A percentile compares a stretch with the other conserved stretches of the same genome.
Evolutionary conservation across 2,329 filamentous ascomycete species (phyloP).

Genomic region (Paecilomyces variotii): DNA sequence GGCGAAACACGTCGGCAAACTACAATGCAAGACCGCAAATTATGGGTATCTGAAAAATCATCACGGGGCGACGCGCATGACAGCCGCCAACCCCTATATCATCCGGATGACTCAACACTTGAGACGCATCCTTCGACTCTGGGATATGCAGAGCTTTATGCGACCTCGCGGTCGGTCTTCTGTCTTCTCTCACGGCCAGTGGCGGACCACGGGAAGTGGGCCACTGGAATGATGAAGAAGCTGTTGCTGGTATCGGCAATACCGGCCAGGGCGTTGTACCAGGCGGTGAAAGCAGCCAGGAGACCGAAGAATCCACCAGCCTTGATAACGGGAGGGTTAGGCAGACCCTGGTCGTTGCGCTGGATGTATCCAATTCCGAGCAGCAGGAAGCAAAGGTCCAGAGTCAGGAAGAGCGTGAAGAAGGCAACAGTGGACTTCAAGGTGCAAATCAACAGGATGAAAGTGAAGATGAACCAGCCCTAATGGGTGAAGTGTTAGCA

Average conservation of each 20-base stretch:
- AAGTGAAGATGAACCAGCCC: conserved; percentile 82
- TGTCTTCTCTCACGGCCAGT: conserved; percentile 57
- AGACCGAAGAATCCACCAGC: conserved; percentile 75
- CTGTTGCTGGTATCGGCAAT: conserved; percentile 63
- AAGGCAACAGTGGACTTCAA: conserved; percentile 70
- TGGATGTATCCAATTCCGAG: conserved; percentile 59
- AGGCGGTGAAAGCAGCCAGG: conserved; percentile 70
- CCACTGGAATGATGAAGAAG: conserved; percentile 88
- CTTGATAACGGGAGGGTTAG: conserved; percentile 50
- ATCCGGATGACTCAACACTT: background rate
- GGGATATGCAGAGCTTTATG: conserved; percentile 13
- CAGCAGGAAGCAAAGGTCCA: conserved; percentile 68
- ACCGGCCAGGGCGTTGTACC: conserved; percentile 81
- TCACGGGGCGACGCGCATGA: conserved; percentile 5
- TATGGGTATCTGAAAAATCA: conserved; percentile 27
- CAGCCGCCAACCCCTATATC: background rate
- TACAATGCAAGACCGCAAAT: conserved; percentile 12
- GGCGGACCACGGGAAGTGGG: conserved; percentile 91
- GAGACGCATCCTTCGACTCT: background rate
- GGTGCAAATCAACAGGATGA: conserved; percentile 64
- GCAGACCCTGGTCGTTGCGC: conserved; percentile 33
- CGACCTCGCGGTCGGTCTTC: conserved; percentile 43
- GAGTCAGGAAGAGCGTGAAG: conserved; percentile 67
- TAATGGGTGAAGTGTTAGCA: conserved; percentile 14
- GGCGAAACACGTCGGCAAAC: background rate